Percentiles rank a stretch among this genome's conserved stretches.
Conservation (phyloP, 306 rosid species). For the Mucuna pruriens region DNA sequence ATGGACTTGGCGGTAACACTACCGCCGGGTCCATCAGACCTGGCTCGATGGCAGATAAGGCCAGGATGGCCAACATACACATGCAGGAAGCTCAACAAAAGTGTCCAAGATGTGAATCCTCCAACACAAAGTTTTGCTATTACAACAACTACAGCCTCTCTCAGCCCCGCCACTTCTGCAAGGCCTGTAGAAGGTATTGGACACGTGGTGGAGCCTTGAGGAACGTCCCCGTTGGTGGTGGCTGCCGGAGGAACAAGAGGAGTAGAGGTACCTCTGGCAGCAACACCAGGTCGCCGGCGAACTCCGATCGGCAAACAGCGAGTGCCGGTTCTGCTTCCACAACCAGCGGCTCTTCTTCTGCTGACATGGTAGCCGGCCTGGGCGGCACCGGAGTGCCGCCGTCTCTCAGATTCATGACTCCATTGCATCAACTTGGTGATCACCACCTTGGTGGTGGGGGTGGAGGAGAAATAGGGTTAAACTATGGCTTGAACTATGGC, state of each 20-base stretch:
- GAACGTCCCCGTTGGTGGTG: constrained; percentile 89
- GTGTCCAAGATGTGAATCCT: constrained; percentile 89
- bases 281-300: constrained; percentile 65
- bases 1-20: constrained; percentile 39
- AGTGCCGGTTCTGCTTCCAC: constrained; percentile 47
- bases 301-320: constrained; percentile 59
- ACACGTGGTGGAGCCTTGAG: constrained; percentile 80
- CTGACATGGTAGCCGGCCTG: constrained; percentile 45
- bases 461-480: constrained; percentile 55
- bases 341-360: constrained; percentile 45
- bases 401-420: constrained; percentile 59
- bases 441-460: constrained; percentile 35
- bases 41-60: constrained; percentile 81
- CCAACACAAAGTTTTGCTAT: constrained; percentile 95
- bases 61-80: constrained; percentile 84
- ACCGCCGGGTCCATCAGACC: constrained; percentile 62
- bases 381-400: constrained; percentile 41
- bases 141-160: constrained; percentile 93
- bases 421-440: constrained; percentile 59
- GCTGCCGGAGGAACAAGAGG: constrained; percentile 84
- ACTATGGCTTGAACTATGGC: constrained; percentile 61
- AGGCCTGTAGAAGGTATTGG: constrained; percentile 93
- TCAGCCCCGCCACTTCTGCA: constrained; percentile 97
- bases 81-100: constrained; percentile 67
- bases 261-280: constrained; percentile 47